These are phyloP conservation scores for Vigna reflexopilosa DNA, from an alignment of 306 rosid genomes.

Conservation along the genomic window DNA sequence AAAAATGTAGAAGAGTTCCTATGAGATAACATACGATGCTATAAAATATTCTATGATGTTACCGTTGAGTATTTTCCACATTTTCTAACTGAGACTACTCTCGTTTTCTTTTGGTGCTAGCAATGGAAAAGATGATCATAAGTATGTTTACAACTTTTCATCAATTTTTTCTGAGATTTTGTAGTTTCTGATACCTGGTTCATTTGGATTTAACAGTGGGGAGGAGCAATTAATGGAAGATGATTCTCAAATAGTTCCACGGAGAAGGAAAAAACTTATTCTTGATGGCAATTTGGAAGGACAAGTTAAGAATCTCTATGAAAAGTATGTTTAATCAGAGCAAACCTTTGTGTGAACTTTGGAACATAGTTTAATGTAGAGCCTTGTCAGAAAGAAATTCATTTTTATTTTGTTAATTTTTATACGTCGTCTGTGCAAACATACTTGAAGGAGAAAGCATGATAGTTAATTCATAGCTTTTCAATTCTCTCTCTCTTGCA, in stretches of 20 bases:
- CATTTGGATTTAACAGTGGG: conserved; percentile 58
- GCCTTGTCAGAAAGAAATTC: conserved; percentile 25
- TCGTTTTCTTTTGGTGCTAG: conserved; percentile 42
- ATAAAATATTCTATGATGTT: too few species aligned
- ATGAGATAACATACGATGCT: too few species aligned
- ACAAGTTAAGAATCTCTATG: conserved; percentile 76
- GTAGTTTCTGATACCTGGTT: conserved; percentile 39
- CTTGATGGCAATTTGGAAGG: conserved; percentile 69
- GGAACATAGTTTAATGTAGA: conserved; percentile 25
- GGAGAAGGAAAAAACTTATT: conserved; percentile 66
- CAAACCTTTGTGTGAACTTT: conserved; percentile 24
- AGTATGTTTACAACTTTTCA: conserved; percentile 47
- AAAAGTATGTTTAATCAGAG: conserved; percentile 63
- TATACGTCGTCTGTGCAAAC: background rate
- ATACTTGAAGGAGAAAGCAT: background rate
- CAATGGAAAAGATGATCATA: conserved; percentile 44
- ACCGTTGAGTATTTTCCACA: too few species aligned
- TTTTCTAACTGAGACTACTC: background rate
- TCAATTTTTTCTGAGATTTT: conserved; percentile 40
- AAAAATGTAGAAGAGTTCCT: too few species aligned
- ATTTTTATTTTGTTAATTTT: background rate
- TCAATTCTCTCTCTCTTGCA: conserved; percentile 24
- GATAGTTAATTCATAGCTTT: conserved; percentile 4
- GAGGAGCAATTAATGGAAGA: conserved; percentile 53
- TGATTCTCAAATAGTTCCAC: conserved; percentile 54